Conservation (phyloP, 805 yeast genomes). For the Lachancea sp. region DNA sequence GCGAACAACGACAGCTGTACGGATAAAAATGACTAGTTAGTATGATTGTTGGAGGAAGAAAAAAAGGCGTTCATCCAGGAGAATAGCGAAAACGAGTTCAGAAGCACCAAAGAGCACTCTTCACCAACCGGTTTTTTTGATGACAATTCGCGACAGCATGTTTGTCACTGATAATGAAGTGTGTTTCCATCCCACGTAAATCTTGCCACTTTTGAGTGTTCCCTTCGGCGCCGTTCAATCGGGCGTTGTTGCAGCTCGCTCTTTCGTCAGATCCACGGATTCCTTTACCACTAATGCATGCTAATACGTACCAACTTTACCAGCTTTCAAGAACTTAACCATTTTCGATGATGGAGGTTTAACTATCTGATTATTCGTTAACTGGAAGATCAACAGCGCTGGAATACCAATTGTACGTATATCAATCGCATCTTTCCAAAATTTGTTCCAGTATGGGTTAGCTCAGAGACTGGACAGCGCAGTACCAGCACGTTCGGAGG, state of each 20-base stretch:
- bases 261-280: not conserved
- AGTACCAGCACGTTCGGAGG: not conserved
- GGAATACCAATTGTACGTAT: slow-evolving; percentile 1
- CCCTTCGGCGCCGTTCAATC: not conserved
- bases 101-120: too few species aligned
- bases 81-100: too few species aligned
- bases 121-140: too few species aligned
- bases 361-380: slow-evolving; percentile 17
- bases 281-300: not conserved
- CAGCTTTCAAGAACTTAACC: slow-evolving; percentile 99
- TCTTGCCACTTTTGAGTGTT: not conserved
- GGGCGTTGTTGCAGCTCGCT: not conserved
- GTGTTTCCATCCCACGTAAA: too few species aligned
- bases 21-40: slow-evolving; percentile 20
- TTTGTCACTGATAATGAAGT: too few species aligned
- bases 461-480: not conserved
- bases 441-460: slow-evolving; percentile 1
- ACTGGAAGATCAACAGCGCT: slow-evolving; percentile 3
- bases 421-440: slow-evolving; percentile 1
- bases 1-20: slow-evolving; percentile 92
- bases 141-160: too few species aligned
- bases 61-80: too few species aligned
- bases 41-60: slow-evolving; percentile 7
- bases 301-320: slow-evolving; percentile 73
- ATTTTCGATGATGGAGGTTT: slow-evolving; percentile 40